Percentiles rank a stretch among this genome's conserved stretches.
phyloP scores from a whole-genome alignment of 2,329 filamentous ascomycete genomes.

The Chaetomiaceae sp. region DNA sequence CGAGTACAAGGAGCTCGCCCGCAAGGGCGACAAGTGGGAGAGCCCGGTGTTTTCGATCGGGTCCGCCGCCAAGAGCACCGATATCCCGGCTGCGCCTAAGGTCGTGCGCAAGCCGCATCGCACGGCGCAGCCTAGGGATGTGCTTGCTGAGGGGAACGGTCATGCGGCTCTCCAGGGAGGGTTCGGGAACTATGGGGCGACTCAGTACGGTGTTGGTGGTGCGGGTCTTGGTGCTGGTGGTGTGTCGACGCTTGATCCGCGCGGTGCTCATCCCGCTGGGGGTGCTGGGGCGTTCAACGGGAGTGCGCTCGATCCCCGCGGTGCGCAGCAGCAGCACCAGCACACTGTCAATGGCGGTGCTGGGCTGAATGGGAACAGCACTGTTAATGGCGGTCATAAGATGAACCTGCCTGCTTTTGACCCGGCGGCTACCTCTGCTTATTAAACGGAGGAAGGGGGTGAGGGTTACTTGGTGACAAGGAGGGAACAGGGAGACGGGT shows the following conservation, averaged over 20 bases:
- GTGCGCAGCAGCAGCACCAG: too few relatives aligned
- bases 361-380: background rate
- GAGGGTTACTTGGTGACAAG: background rate
- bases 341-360: too few relatives aligned
- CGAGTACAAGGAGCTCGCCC: constrained; percentile 83
- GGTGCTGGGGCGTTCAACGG: constrained; percentile 4
- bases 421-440: background rate
- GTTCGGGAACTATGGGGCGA: too few relatives aligned
- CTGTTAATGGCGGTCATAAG: constrained; percentile 4
- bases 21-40: constrained; percentile 90
- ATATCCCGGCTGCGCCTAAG: constrained; percentile 60
- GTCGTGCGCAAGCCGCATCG: constrained; percentile 45
- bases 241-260: background rate
- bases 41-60: constrained; percentile 91
- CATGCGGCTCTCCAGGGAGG: background rate
- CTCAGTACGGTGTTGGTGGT: background rate
- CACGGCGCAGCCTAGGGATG: background rate
- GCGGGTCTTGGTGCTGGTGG: background rate
- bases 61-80: constrained; percentile 64
- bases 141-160: background rate
- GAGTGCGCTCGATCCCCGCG: background rate
- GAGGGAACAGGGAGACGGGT: background rate
- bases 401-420: constrained; percentile 2
- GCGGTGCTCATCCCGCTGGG: background rate
- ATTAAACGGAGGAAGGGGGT: background rate